Conservation (phyloP, 805 yeast genomes). For the Metschnikowia chrysomelidarum region DNA sequence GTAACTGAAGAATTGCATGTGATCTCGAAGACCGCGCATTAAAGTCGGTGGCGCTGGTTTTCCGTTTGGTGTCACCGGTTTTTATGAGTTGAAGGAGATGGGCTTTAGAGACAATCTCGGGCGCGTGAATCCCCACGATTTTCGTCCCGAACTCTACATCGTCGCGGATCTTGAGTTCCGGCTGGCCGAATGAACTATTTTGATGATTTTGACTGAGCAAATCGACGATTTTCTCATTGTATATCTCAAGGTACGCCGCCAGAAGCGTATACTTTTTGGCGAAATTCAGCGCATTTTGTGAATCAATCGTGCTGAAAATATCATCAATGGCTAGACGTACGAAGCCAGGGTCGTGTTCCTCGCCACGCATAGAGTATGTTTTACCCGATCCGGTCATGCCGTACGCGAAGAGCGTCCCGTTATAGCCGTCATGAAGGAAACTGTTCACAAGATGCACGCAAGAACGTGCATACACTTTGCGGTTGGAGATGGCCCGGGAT, state of each 20-base stretch:
- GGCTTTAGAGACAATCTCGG: slow-evolving; percentile 50
- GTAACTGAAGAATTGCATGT: slow-evolving; percentile 81
- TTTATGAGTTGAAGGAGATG: slow-evolving; percentile 62
- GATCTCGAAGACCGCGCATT: slow-evolving; percentile 86
- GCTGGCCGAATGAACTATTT: slow-evolving; percentile 20
- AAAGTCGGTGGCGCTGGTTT: slow-evolving; percentile 86
- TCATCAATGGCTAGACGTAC: slow-evolving; percentile 65
- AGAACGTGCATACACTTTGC: slow-evolving; percentile 55
- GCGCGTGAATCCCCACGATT: slow-evolving; percentile 71
- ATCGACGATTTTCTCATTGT: slow-evolving; percentile 85
- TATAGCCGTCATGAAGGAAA: slow-evolving; percentile 66
- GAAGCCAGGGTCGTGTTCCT: slow-evolving; percentile 60
- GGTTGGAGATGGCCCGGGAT: slow-evolving; percentile 42
- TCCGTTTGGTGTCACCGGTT: slow-evolving; percentile 70
- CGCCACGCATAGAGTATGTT: slow-evolving; percentile 84
- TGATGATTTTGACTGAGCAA: too few relatives aligned
- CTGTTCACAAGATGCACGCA: slow-evolving; percentile 53
- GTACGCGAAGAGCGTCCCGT: slow-evolving; percentile 89
- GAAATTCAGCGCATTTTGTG: slow-evolving; percentile 7
- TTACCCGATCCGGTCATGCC: slow-evolving; percentile 96
- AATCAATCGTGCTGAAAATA: slow-evolving; percentile 47
- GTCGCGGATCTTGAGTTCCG: slow-evolving; percentile 75
- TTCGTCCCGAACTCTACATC: slow-evolving; percentile 68
- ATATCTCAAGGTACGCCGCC: slow-evolving; percentile 80
- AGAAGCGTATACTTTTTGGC: slow-evolving; percentile 44